Conservation (phyloP, 2,329 filamentous ascomycete genomes). For the Sphaerulina populicola region DNA sequence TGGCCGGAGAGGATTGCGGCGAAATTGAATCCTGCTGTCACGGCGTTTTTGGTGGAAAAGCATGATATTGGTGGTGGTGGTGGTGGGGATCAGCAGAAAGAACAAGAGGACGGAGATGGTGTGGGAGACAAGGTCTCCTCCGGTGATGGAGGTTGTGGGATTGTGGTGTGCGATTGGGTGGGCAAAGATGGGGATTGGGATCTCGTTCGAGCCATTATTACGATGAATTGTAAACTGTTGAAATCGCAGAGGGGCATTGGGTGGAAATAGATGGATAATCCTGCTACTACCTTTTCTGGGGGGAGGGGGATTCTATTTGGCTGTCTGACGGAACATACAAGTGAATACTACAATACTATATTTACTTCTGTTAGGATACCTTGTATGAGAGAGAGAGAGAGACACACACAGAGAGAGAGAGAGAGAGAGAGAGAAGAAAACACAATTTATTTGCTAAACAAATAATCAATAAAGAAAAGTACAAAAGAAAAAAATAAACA, state of each 20-base stretch:
- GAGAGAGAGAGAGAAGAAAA: too few species aligned
- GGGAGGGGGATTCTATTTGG: too few species aligned
- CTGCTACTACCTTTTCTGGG: too few species aligned
- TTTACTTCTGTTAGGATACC: too few species aligned
- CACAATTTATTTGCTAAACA: too few species aligned
- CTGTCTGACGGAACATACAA: too few species aligned
- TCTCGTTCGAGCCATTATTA: slow-evolving; percentile 74
- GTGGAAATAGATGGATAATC: slow-evolving; percentile 13
- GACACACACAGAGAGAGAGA: too few species aligned
- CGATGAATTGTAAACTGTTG: slow-evolving; percentile 58
- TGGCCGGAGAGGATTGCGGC: slow-evolving; percentile 91
- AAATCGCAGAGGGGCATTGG: slow-evolving; percentile 20
- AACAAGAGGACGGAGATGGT: slow-evolving; percentile 21
- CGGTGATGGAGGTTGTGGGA: slow-evolving; percentile 61
- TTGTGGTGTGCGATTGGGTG: slow-evolving; percentile 91
- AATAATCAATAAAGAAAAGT: too few species aligned
- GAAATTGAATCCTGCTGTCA: slow-evolving; percentile 72
- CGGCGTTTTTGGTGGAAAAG: slow-evolving; percentile 49
- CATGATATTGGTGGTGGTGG: slow-evolving; percentile 37
- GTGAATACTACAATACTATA: too few species aligned
- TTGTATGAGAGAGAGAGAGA: too few species aligned
- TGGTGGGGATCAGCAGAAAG: too few species aligned
- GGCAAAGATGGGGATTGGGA: slow-evolving; percentile 85
- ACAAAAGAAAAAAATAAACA: too few species aligned
- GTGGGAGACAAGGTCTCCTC: slow-evolving; percentile 22